Conservation (phyloP, 306 rosid genomes). For the Glycine tomentella region DNA sequence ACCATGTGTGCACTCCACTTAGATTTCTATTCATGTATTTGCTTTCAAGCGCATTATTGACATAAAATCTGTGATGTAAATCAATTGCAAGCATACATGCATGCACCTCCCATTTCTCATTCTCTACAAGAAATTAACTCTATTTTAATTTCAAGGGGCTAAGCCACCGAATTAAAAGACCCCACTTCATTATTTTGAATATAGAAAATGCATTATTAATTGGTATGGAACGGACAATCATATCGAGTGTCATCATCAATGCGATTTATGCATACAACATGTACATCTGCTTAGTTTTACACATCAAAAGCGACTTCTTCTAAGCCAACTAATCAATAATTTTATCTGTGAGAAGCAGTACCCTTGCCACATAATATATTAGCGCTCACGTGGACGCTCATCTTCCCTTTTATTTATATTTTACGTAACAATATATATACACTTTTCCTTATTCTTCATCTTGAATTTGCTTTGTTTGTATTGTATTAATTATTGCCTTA, state of each 20-base stretch:
- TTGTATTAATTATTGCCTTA: background rate
- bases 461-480: background rate
- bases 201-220: slow-evolving; percentile 38
- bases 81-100: slow-evolving; percentile 19
- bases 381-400: slow-evolving; percentile 45
- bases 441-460: slow-evolving; percentile 36
- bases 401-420: too few relatives aligned
- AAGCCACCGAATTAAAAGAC: slow-evolving; percentile 21
- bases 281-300: slow-evolving; percentile 27
- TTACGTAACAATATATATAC: background rate
- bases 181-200: slow-evolving; percentile 48
- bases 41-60: slow-evolving; percentile 20
- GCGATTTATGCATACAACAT: slow-evolving; percentile 13
- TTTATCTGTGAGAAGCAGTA: slow-evolving; percentile 17
- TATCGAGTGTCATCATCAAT: slow-evolving; percentile 43
- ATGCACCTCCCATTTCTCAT: slow-evolving; percentile 39
- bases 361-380: slow-evolving; percentile 39
- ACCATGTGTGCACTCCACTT: background rate
- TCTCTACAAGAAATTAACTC: background rate
- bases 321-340: slow-evolving; percentile 46
- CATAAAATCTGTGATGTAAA: slow-evolving; percentile 35
- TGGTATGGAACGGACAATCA: slow-evolving; percentile 39
- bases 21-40: slow-evolving; percentile 28
- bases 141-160: slow-evolving; percentile 34
- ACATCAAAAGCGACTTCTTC: slow-evolving; percentile 24